Conservation (phyloP, 208 protist genomes). For the Tritrichomonas musculus region DNA sequence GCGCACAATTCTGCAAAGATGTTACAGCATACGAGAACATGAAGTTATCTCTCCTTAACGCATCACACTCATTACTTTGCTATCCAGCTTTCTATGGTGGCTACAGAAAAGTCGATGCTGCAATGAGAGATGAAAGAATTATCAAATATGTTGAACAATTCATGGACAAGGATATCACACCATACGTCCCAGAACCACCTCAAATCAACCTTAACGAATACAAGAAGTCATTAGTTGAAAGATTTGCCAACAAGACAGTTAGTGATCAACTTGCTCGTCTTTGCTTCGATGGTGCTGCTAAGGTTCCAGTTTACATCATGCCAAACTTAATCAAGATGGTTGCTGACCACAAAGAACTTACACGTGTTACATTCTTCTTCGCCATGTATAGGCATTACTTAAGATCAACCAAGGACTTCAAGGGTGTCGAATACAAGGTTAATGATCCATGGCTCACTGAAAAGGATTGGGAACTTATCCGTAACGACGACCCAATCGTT, state of each 20-base stretch:
- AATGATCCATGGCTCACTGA: neutral
- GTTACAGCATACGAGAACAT: slow-evolving; percentile 35
- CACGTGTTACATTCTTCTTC: neutral
- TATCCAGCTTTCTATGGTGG: slow-evolving; percentile 21
- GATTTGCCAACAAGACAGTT: slow-evolving; percentile 36
- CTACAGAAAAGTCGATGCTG: neutral
- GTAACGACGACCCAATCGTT: neutral
- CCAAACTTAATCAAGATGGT: neutral
- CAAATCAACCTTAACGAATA: slow-evolving; percentile 34
- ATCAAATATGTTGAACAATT: neutral
- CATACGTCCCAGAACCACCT: neutral
- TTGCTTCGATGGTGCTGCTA: slow-evolving; percentile 37
- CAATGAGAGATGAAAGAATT: neutral
- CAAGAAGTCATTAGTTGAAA: neutral
- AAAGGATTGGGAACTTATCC: neutral
- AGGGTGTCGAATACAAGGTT: neutral
- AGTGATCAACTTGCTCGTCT: neutral
- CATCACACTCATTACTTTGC: slow-evolving; percentile 23
- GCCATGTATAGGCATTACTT: neutral
- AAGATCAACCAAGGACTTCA: neutral
- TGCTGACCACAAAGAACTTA: neutral
- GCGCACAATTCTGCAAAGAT: slow-evolving; percentile 27
- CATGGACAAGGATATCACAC: slow-evolving; percentile 17
- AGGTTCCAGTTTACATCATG: neutral
- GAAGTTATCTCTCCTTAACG: slow-evolving; percentile 40